phyloP scores from a whole-genome alignment of 2,329 filamentous ascomycete species.

The Colletotrichum sp. region DNA sequence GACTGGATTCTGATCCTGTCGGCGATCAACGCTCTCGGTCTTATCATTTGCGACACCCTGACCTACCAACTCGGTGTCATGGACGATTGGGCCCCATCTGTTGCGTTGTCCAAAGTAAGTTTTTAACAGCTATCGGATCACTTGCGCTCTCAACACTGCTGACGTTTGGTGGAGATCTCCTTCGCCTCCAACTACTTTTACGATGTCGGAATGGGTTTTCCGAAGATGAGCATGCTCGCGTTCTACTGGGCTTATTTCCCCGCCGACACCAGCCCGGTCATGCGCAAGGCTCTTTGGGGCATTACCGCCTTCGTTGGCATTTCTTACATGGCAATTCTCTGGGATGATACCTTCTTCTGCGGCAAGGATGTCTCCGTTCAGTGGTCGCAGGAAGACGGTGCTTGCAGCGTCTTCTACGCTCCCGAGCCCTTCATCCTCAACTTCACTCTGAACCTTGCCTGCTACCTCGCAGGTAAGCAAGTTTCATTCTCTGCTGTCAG shows the following conservation, averaged over 20 bases:
- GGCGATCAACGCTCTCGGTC: conserved; percentile 32
- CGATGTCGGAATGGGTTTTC: conserved; percentile 40
- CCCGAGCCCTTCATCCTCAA: conserved; percentile 38
- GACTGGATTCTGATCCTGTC: conserved; percentile 33
- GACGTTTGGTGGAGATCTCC: conserved; percentile 27
- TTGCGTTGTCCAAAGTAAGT: conserved; percentile 36
- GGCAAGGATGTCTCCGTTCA: conserved; percentile 36
- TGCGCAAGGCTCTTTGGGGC: conserved; percentile 33
- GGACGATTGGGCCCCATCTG: conserved; percentile 33
- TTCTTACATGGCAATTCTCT: conserved; percentile 35
- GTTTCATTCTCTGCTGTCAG: no score
- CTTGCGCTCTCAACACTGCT: background rate
- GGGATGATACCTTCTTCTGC: conserved; percentile 39
- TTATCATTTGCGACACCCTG: conserved; percentile 39
- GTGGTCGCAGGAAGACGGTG: conserved; percentile 39
- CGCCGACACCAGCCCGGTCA: conserved; percentile 25
- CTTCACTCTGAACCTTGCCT: conserved; percentile 37
- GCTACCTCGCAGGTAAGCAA: conserved; percentile 32
- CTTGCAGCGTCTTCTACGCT: conserved; percentile 39
- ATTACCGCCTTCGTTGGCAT: conserved; percentile 35
- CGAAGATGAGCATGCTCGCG: conserved; percentile 39
- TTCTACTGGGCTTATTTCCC: conserved; percentile 41
- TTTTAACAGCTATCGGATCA: background rate
- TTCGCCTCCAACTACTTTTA: conserved; percentile 42
- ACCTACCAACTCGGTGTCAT: conserved; percentile 35